phyloP scores from a whole-genome alignment of 2,329 filamentous ascomycete species.

The Diaporthe longicolla region DNA sequence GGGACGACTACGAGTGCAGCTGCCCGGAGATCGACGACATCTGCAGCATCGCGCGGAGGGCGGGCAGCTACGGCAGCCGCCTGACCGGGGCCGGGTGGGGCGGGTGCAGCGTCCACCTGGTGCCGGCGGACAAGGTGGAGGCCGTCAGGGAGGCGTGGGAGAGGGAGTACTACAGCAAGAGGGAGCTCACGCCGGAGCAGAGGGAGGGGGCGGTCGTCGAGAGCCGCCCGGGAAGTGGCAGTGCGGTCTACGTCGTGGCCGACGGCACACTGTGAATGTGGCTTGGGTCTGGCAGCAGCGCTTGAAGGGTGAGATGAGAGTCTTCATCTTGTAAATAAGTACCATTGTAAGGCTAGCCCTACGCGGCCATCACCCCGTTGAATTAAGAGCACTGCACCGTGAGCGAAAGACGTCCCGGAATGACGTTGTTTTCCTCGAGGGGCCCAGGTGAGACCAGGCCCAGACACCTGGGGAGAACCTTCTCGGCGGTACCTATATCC shows the following conservation, averaged over 20 bases:
- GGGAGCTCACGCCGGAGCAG: slow-evolving; percentile 77
- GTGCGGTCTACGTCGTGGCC: slow-evolving; percentile 64
- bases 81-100: slow-evolving; percentile 97
- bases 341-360: slow-evolving; percentile 22
- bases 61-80: slow-evolving; percentile 87
- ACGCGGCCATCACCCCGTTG: slow-evolving; percentile 9
- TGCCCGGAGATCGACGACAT: slow-evolving; percentile 93
- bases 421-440: not conserved
- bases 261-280: slow-evolving; percentile 44
- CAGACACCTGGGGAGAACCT: not conserved
- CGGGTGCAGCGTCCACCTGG: slow-evolving; percentile 93
- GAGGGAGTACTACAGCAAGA: slow-evolving; percentile 84
- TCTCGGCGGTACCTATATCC: slow-evolving; percentile 11
- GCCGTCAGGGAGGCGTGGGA: slow-evolving; percentile 83
- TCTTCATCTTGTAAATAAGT: not conserved
- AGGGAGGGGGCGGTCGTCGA: slow-evolving; percentile 86
- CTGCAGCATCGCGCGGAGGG: slow-evolving; percentile 81
- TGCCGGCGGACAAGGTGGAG: slow-evolving; percentile 85
- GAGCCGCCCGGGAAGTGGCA: slow-evolving; percentile 86
- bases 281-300: not conserved
- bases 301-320: not conserved
- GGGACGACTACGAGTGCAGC: slow-evolving; percentile 90
- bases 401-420: not conserved
- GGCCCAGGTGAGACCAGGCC: slow-evolving; percentile 1
- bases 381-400: slow-evolving; percentile 17